Evolutionary conservation across 345 rosid species (phyloP).

Genomic region (Durio zibethinus): DNA sequence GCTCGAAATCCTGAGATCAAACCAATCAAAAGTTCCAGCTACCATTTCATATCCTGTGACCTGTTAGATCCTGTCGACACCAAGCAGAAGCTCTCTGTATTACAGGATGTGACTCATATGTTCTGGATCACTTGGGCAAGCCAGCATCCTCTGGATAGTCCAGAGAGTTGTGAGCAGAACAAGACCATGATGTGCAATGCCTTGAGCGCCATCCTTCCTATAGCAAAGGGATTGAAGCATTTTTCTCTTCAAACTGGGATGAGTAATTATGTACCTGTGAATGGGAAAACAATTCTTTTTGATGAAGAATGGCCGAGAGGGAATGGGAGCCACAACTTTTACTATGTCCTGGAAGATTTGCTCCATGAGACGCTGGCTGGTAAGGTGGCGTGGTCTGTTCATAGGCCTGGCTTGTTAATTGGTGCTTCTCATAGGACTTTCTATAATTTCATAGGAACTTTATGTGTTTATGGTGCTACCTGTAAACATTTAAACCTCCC

Average conservation of each 20-base stretch:
- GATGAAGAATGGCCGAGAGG: slow-evolving; percentile 64
- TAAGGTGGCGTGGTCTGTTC: slow-evolving; percentile 63
- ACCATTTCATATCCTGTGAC: slow-evolving; percentile 75
- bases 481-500: slow-evolving; percentile 66
- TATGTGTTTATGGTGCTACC: slow-evolving; percentile 68
- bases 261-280: slow-evolving; percentile 65
- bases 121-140: slow-evolving; percentile 90
- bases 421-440: slow-evolving; percentile 64
- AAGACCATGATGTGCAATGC: slow-evolving; percentile 64
- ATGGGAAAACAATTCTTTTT: slow-evolving; percentile 23
- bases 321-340: slow-evolving; percentile 40
- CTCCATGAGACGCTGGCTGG: slow-evolving; percentile 50
- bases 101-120: slow-evolving; percentile 60
- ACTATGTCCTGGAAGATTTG: slow-evolving; percentile 73
- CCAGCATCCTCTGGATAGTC: slow-evolving; percentile 49
- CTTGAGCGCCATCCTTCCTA: slow-evolving; percentile 53
- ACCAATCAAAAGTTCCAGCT: slow-evolving; percentile 37
- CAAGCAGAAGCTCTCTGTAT: slow-evolving; percentile 34
- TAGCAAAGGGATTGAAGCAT: slow-evolving; percentile 52
- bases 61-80: slow-evolving; percentile 57
- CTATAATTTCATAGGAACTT: slow-evolving; percentile 72
- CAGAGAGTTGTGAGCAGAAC: slow-evolving; percentile 69
- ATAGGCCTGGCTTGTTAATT: slow-evolving; percentile 75
- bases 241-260: slow-evolving; percentile 84
- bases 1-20: slow-evolving; percentile 53